A percentile compares a stretch with the other conserved stretches of the same genome.
Evolutionary conservation across 208 protist genomes (phyloP).

Genomic region (Trypanosoma melophagium): DNA sequence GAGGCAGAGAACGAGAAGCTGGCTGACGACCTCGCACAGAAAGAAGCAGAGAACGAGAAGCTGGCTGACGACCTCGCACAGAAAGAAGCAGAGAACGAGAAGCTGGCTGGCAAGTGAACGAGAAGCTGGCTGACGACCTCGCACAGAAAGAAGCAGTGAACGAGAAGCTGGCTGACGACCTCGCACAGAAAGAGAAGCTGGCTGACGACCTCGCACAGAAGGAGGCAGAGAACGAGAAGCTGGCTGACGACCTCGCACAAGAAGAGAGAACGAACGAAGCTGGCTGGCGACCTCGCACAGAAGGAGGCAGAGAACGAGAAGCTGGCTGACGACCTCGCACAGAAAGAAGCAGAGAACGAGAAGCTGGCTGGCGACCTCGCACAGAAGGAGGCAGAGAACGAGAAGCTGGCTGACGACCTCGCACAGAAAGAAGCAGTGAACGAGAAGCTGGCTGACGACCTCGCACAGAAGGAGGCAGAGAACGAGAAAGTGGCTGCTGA

Average conservation of each 20-base stretch:
- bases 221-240: slow-evolving; percentile 22
- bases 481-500: slow-evolving; percentile 21
- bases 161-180: no score
- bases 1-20: slow-evolving; percentile 4
- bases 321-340: slow-evolving; percentile 18
- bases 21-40: no score
- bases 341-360: slow-evolving; percentile 20
- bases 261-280: slow-evolving; percentile 27
- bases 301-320: slow-evolving; percentile 17
- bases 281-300: slow-evolving; percentile 19
- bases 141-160: no score
- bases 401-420: slow-evolving; percentile 36
- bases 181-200: slow-evolving; percentile 39
- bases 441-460: no score
- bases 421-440: slow-evolving; percentile 21
- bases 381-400: slow-evolving; percentile 24
- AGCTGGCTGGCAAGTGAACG: slow-evolving; percentile 20
- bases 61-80: no score
- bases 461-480: slow-evolving; percentile 16
- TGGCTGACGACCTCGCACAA: slow-evolving; percentile 23
- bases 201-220: slow-evolving; percentile 21
- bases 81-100: no score
- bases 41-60: no score
- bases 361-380: slow-evolving; percentile 24
- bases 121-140: no score